Conservation (phyloP, 208 protist genomes). For the Blechomonas ayalai region DNA sequence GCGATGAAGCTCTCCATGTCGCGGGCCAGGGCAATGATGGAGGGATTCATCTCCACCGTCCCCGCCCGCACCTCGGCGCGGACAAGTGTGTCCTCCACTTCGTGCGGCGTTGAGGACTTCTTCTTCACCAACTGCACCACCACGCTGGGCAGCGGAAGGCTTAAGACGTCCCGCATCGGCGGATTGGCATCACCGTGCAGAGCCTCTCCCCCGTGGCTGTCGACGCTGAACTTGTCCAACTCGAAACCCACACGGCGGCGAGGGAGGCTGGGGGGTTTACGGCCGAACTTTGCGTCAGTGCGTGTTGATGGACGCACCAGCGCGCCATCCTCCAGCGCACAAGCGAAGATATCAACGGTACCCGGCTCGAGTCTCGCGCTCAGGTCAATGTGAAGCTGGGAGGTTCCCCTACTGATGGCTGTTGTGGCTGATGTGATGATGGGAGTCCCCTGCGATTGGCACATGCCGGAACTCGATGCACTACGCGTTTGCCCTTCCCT, state of each 20-base stretch:
- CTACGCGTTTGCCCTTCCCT: no score
- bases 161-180: conserved; percentile 35
- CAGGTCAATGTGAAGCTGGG: conserved; percentile 33
- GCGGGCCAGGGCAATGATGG: conserved; percentile 48
- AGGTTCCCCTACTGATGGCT: no score
- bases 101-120: conserved; percentile 3
- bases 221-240: no score
- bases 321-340: background rate
- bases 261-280: conserved; percentile 4
- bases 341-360: conserved; percentile 14
- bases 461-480: no score
- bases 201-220: no score
- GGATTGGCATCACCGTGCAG: conserved; percentile 5
- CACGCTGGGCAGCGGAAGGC: conserved; percentile 49
- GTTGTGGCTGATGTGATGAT: no score
- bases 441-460: no score
- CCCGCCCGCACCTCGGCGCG: conserved; percentile 54
- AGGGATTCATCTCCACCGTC: conserved; percentile 64
- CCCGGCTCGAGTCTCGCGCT: conserved; percentile 42
- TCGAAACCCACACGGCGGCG: conserved; percentile 10
- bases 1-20: conserved; percentile 47
- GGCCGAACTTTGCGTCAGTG: background rate
- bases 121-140: conserved; percentile 18
- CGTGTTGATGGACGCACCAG: background rate
- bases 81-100: conserved; percentile 31